Conservation (phyloP, 2,329 filamentous ascomycete species). For the Plectosphaerella plurivora region DNA sequence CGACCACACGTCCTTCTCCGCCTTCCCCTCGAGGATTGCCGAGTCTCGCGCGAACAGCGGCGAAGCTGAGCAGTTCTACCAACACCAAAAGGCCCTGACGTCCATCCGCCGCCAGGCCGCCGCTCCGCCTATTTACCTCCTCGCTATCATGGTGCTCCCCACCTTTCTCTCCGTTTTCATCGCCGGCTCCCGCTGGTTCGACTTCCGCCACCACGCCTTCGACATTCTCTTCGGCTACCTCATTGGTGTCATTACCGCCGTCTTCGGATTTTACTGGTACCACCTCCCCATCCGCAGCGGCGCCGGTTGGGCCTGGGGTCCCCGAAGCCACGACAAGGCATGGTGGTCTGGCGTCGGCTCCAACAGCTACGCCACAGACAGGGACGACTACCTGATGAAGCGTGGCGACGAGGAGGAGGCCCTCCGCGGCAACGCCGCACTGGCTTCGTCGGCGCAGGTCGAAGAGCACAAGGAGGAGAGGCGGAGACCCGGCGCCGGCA, state of each 20-base stretch:
- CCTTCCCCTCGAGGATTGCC: slow-evolving; percentile 69
- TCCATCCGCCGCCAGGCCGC: slow-evolving; percentile 69
- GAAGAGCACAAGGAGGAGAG: neutral
- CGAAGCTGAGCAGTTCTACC: slow-evolving; percentile 8
- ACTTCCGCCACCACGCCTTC: slow-evolving; percentile 89
- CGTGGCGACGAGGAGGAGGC: slow-evolving; percentile 24
- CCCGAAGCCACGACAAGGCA: slow-evolving; percentile 65
- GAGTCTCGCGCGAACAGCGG: slow-evolving; percentile 33
- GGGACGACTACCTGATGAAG: slow-evolving; percentile 17
- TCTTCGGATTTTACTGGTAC: slow-evolving; percentile 79
- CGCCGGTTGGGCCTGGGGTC: slow-evolving; percentile 86
- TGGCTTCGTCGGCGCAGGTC: neutral
- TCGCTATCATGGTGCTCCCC: slow-evolving; percentile 66
- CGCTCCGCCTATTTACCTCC: slow-evolving; percentile 75
- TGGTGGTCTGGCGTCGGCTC: slow-evolving; percentile 74
- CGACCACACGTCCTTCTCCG: slow-evolving; percentile 35
- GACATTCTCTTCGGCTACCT: slow-evolving; percentile 83
- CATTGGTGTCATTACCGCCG: slow-evolving; percentile 67
- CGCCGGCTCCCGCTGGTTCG: slow-evolving; percentile 77
- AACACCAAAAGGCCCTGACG: slow-evolving; percentile 66
- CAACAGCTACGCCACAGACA: slow-evolving; percentile 48
- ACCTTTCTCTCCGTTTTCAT: slow-evolving; percentile 76
- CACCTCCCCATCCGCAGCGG: slow-evolving; percentile 76
- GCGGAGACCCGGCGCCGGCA: neutral
- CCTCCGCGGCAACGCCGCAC: neutral